Evolutionary conservation across 2,329 filamentous ascomycete genomes (phyloP).

Genomic region (Trichoderma asperellum): DNA sequence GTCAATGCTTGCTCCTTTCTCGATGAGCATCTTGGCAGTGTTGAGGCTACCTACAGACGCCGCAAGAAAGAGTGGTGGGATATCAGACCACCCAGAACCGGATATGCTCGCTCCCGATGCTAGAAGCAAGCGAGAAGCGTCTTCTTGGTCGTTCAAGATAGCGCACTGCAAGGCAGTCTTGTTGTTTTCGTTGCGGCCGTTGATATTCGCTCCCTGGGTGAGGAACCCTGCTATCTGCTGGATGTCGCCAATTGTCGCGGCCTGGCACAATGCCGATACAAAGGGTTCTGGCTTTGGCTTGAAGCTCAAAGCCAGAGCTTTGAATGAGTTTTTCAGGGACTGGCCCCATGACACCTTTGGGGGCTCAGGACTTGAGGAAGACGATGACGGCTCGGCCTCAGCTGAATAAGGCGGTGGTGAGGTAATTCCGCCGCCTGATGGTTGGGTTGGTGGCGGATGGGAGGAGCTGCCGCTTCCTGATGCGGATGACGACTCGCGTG

Average conservation of each 20-base stretch:
- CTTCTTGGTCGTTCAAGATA: constrained; percentile 39
- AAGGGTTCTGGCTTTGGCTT: constrained; percentile 44
- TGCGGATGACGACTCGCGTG: background rate
- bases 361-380: constrained; percentile 27
- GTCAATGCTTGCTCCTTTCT: constrained; percentile 40
- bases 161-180: constrained; percentile 44
- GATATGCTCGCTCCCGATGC: constrained; percentile 39
- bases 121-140: constrained; percentile 42
- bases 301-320: constrained; percentile 42
- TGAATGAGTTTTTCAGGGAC: constrained; percentile 43
- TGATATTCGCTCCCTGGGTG: constrained; percentile 43
- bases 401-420: constrained; percentile 37
- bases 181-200: constrained; percentile 44
- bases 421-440: background rate
- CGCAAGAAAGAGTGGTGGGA: constrained; percentile 43
- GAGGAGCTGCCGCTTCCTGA: constrained; percentile 8
- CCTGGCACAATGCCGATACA: constrained; percentile 44
- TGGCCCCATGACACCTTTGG: constrained; percentile 33
- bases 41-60: constrained; percentile 38
- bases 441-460: constrained; percentile 31
- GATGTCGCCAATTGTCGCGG: constrained; percentile 40
- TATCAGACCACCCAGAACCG: constrained; percentile 33
- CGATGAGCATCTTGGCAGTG: constrained; percentile 37
- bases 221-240: constrained; percentile 42
- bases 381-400: constrained; percentile 7